Base-by-base conservation (phyloP, 148 eudicot species). In the Vaccinium vitisidaea region DNA sequence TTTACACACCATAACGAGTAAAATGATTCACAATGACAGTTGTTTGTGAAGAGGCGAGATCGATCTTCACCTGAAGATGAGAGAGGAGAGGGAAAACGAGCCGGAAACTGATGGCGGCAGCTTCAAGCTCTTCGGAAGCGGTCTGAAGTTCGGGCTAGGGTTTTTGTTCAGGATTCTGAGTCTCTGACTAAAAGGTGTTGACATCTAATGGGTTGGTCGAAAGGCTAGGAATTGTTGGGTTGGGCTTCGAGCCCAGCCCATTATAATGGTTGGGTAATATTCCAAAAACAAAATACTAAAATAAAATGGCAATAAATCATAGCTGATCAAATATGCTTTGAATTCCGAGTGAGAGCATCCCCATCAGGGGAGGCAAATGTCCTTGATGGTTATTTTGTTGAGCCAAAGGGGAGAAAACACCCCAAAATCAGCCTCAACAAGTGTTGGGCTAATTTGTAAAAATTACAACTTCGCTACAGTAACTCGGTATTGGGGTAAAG, bases 51-150 rank as follows among this genome's bases (percentile, higher is more conserved):
- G 18, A 69, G 7, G 12, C 12, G 39, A 69, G 59, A 77, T 25
- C 39, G 59, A 53, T 53, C 39, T 12, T 18, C 9, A 53, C 65
- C 56, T 46, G 19, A 50, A 79, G 48, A 2, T 79, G 63, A 2
- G 65, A 25, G 81, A 54, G 65, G 36, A 53, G 63, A 79, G 25
- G 65, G 39, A 18, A 6, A 18, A 30, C n/a, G 65, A 79, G 81
- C 10, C 2, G 16, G 10, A 69, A 27, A 25, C 39, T 27, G 74
- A 12, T 65, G 21, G 67, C 81, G 23, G 65, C 70, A 63, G 70
- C 81, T 79, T 79, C 81, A 55, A 79, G 12, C 81, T 54, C 81
- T 55, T 79, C 65, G 58, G 65, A 79, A 25, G 23, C 81, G 30
- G 16, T 10, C 16, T 67, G 58, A 39, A 1, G 75, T 16, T 73